Evolutionary conservation across 352 stramenopile species (phyloP).

Genomic region (Ochromonadaceae sp.): DNA sequence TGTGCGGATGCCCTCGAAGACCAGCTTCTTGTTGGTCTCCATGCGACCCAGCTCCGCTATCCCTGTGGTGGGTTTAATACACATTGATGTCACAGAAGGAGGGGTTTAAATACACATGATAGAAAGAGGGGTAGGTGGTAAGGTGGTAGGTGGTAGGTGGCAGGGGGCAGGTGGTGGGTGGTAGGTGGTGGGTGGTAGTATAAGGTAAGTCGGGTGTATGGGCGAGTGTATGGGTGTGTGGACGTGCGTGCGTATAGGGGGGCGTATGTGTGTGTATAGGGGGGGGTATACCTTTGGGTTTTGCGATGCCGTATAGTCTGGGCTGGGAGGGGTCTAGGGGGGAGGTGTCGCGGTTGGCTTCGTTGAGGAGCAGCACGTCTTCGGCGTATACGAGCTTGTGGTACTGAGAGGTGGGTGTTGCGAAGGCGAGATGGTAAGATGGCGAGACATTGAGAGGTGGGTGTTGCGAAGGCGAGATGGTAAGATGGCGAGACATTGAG

Average conservation of each 20-base stretch:
- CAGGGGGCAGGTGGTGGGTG: no score
- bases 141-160: no score
- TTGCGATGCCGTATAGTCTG: slow-evolving; percentile 39
- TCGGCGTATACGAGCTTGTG: slow-evolving; percentile 37
- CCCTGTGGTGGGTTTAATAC: slow-evolving; percentile 37
- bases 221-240: no score
- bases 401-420: slow-evolving; percentile 11
- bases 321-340: slow-evolving; percentile 29
- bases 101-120: no score
- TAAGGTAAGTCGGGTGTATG: no score
- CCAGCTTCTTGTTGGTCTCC: slow-evolving; percentile 39
- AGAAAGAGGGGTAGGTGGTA: no score
- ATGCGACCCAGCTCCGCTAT: slow-evolving; percentile 38
- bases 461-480: neutral
- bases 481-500: slow-evolving; percentile 1
- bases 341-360: slow-evolving; percentile 32
- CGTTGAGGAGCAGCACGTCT: slow-evolving; percentile 43
- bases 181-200: no score
- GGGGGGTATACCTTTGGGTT: no score
- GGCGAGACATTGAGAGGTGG: slow-evolving; percentile 2
- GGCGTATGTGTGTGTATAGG: no score
- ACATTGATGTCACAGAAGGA: no score
- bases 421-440: neutral
- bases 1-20: slow-evolving; percentile 44
- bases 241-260: no score